Base-by-base conservation (phyloP, 768 basidiomycete genomes). In the Mrakia blollopis region DNA sequence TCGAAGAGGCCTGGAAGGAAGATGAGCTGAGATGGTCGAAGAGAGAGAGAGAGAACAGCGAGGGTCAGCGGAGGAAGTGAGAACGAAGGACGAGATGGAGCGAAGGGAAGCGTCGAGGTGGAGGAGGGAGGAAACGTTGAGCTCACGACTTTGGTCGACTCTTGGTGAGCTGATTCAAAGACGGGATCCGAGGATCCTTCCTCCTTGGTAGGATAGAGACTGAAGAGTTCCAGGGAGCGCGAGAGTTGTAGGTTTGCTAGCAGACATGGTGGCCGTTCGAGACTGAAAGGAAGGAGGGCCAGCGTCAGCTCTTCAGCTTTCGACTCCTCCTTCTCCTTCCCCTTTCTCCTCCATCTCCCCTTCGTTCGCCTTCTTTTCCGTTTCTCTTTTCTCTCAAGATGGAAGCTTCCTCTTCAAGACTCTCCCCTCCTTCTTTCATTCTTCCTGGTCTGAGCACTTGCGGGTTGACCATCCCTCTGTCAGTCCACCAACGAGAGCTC, bases 401-500 rank as follows among this genome's bases (percentile, higher is more conserved):
- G 30, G 44, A 63, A 62, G 57, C 35, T 18, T 74, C 57, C 18
- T 39, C 41, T 39, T 37, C 52, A 25, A 13, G 14, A 44, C 44
- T 50, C 47, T 14, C 60, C 1, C 32, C 73, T 47, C 25, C 11
- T n/a, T 57, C 47, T 9, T 52, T 63, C 21, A 21, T 74, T 21
- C 61, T 63, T 3, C 62, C 73, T 63, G 57, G 35, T 25, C 52
- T 61, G 37, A 62, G 69, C 4, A 79, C 79, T 0, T 81, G 80
- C 10, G 80, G 80, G 1, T 75, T 81, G 21, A 79, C 79, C 39
- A 80, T 81, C 80, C 81, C 73, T 50, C 72, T 81, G 81, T 81
- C n/a, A n/a, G n/a, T n/a, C n/a, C n/a, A n/a, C n/a, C n/a, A n/a
- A n/a, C n/a, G n/a, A n/a, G 8, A 50, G 18, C 47, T 23, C 23